Evolutionary conservation across 2,329 filamentous ascomycete species (phyloP).

Genomic region (Thelonectria blattea): DNA sequence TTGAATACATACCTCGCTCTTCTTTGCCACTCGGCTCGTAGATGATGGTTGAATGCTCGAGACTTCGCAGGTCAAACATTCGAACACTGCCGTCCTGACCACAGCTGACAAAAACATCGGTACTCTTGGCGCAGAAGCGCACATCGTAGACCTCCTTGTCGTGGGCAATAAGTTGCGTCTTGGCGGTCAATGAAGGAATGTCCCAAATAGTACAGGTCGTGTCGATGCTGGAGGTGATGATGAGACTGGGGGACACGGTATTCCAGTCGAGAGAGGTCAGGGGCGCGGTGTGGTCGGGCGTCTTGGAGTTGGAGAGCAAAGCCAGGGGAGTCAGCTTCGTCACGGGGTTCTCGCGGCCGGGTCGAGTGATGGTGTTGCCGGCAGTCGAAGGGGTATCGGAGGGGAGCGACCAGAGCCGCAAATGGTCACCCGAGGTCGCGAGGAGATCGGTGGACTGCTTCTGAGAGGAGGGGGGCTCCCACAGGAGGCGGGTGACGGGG

Average conservation of each 20-base stretch:
- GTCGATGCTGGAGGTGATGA: conserved; percentile 98
- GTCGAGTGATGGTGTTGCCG: conserved; percentile 72
- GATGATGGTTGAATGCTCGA: conserved; percentile 98
- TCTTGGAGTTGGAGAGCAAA: conserved; percentile 95
- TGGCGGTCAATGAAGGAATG: conserved; percentile 95
- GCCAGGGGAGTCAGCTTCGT: conserved; percentile 91
- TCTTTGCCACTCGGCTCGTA: conserved; percentile 95
- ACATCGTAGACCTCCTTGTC: conserved; percentile 99
- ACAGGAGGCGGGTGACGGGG: conserved; percentile 91
- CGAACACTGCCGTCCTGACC: conserved; percentile 96
- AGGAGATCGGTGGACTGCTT: conserved; percentile 95
- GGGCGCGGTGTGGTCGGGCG: conserved; percentile 95
- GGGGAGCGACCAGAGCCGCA: conserved; percentile 92
- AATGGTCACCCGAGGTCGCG: conserved; percentile 92
- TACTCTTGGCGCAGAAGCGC: conserved; percentile 94
- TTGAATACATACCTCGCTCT: conserved; percentile 63
- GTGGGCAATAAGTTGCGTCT: conserved; percentile 97
- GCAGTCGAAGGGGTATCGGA: conserved; percentile 62
- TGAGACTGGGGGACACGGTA: conserved; percentile 92
- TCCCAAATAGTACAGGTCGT: conserved; percentile 99
- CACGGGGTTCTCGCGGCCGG: conserved; percentile 61
- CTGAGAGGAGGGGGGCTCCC: conserved; percentile 93
- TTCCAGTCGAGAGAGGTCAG: conserved; percentile 98
- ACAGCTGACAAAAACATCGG: conserved; percentile 98
- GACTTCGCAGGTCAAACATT: conserved; percentile 96